Conservation (phyloP, 1,284 basidiomycete species). For the Papiliotrema flavescens region DNA sequence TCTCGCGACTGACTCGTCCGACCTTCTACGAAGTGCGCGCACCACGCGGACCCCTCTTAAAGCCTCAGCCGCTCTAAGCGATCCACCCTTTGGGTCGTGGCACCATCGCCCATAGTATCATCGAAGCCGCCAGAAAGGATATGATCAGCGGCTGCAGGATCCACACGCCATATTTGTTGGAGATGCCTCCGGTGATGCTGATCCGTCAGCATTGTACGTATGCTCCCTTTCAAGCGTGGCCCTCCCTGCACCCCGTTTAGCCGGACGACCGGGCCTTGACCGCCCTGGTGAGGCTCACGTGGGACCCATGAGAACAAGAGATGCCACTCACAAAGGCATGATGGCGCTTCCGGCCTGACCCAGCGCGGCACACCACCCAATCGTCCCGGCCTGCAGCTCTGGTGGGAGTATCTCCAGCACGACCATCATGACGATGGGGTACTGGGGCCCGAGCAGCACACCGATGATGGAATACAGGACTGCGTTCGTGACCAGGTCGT, state of each 20-base stretch:
- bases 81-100: slow-evolving; percentile 6
- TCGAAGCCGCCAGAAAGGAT: slow-evolving; percentile 26
- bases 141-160: slow-evolving; percentile 42
- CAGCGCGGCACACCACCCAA: slow-evolving; percentile 60
- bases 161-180: slow-evolving; percentile 40
- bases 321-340: slow-evolving; percentile 56
- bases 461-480: slow-evolving; percentile 61
- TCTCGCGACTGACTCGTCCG: no score
- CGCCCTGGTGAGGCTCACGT: no score
- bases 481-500: slow-evolving; percentile 59
- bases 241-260: no score
- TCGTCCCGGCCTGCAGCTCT: slow-evolving; percentile 61
- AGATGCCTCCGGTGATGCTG: slow-evolving; percentile 37
- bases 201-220: background rate
- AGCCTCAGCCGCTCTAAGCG: background rate
- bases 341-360: slow-evolving; percentile 65
- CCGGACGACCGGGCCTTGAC: no score
- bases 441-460: slow-evolving; percentile 56
- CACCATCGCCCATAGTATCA: slow-evolving; percentile 34
- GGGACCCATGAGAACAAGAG: background rate
- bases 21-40: no score
- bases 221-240: no score
- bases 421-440: slow-evolving; percentile 57
- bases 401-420: slow-evolving; percentile 54
- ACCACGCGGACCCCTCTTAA: no score